Evolutionary conservation across 768 basidiomycete species (phyloP).

Genomic region (Trametes sanguinea): DNA sequence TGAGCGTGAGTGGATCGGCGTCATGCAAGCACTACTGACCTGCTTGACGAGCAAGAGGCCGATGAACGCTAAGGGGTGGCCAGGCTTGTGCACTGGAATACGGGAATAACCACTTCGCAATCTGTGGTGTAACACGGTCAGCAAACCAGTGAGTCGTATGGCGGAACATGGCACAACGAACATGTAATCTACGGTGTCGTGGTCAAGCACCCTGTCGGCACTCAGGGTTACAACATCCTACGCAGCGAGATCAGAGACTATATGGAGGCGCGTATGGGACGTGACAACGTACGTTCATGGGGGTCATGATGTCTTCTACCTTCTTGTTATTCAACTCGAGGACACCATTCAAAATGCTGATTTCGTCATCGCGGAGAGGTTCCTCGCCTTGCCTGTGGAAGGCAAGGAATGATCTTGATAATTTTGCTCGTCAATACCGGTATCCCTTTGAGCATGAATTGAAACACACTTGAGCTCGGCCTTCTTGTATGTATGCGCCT

Average conservation of each 20-base stretch:
- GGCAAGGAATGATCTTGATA: slow-evolving; percentile 64
- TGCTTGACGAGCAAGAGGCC: slow-evolving; percentile 86
- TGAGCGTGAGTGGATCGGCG: neutral
- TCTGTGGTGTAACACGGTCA: slow-evolving; percentile 36
- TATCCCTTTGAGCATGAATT: neutral
- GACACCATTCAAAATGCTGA: slow-evolving; percentile 78
- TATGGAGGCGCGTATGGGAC: neutral
- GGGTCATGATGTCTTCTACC: slow-evolving; percentile 57
- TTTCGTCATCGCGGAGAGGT: slow-evolving; percentile 78
- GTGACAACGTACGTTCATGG: slow-evolving; percentile 44
- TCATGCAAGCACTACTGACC: slow-evolving; percentile 40
- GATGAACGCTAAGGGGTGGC: slow-evolving; percentile 67
- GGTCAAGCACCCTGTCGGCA: slow-evolving; percentile 76
- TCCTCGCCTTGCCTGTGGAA: slow-evolving; percentile 80
- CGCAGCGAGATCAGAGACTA: neutral
- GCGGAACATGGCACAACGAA: slow-evolving; percentile 38
- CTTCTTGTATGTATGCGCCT: slow-evolving; percentile 78
- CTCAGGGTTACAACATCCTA: slow-evolving; percentile 85
- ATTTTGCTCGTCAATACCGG: no score
- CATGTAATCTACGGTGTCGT: slow-evolving; percentile 76
- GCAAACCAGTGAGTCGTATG: no score
- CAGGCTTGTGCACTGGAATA: slow-evolving; percentile 83
- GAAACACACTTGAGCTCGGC: slow-evolving; percentile 44
- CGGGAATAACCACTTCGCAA: slow-evolving; percentile 87
- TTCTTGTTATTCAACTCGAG: slow-evolving; percentile 76